Evolutionary conservation across 108 stramenopile species (phyloP).

Genomic region (Skeletonema menzelii): DNA sequence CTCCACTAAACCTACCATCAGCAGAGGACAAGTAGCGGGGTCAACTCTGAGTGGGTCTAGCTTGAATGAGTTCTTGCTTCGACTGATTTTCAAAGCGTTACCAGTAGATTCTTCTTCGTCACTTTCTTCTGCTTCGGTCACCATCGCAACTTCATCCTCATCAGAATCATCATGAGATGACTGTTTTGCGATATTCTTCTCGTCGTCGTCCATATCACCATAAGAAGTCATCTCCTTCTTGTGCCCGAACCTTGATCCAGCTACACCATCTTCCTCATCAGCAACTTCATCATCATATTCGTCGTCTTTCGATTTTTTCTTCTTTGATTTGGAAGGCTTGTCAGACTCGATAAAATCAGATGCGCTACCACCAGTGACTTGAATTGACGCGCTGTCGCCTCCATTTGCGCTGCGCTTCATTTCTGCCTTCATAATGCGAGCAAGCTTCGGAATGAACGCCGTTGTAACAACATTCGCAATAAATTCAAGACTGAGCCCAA

Average conservation of each 20-base stretch:
- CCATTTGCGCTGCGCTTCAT: conserved; percentile 59
- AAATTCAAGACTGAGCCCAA: conserved; percentile 83
- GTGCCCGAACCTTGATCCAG: conserved; percentile 52
- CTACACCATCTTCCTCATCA: conserved; percentile 69
- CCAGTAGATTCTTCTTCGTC: conserved; percentile 16
- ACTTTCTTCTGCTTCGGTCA: conserved; percentile 46
- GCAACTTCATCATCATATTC: conserved; percentile 73
- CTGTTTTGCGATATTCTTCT: conserved; percentile 53
- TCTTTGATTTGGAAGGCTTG: conserved; percentile 24
- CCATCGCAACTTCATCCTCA: conserved; percentile 40
- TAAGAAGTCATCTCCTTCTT: conserved; percentile 67
- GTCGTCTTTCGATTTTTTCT: conserved; percentile 49
- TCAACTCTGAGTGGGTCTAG: conserved; percentile 72
- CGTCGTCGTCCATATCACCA: conserved; percentile 68
- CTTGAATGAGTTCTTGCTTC: conserved; percentile 55
- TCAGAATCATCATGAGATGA: conserved; percentile 20
- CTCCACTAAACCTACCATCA: conserved; percentile 97
- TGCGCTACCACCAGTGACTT: conserved; percentile 56
- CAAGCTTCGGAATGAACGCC: conserved; percentile 77
- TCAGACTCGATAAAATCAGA: conserved; percentile 35
- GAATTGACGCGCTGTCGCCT: conserved; percentile 53
- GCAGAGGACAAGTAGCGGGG: conserved; percentile 87
- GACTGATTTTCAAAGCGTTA: conserved; percentile 51
- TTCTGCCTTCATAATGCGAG: conserved; percentile 81
- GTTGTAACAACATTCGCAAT: conserved; percentile 75